Conservation (phyloP, 805 yeast species). For the Monosporozyma yasuniensis region DNA sequence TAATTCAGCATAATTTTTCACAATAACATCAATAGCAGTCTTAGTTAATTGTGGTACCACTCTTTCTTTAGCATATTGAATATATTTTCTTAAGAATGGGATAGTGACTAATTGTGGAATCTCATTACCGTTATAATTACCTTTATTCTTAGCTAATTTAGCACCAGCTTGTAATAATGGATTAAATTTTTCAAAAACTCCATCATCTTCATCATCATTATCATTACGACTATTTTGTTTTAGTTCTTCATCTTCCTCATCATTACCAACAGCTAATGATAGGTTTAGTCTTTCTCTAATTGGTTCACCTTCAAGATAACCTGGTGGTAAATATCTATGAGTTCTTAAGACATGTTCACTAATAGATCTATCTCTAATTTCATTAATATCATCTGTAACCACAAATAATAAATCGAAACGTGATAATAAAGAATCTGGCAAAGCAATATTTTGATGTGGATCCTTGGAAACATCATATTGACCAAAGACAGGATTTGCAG, state of each 20-base stretch:
- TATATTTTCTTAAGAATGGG: conserved; percentile 80
- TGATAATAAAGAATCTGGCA: conserved; percentile 91
- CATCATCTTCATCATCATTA: conserved; percentile 41
- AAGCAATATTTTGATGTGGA: conserved; percentile 92
- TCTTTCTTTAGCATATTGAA: conserved; percentile 89
- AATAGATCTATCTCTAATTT: conserved; percentile 71
- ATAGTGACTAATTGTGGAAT: conserved; percentile 53
- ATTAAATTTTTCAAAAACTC: conserved; percentile 75
- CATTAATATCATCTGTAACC: conserved; percentile 90
- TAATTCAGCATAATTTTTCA: conserved; percentile 66
- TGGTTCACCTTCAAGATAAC: conserved; percentile 88
- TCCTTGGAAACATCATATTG: conserved; percentile 93
- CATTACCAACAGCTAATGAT: conserved; percentile 75
- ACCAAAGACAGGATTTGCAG: conserved; percentile 96
- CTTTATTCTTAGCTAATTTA: conserved; percentile 32
- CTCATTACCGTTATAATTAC: conserved; percentile 29
- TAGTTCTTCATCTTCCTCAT: conserved; percentile 35
- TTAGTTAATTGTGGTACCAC: conserved; percentile 70
- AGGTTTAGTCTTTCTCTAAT: conserved; percentile 66
- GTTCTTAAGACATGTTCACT: conserved; percentile 92
- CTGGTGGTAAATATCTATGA: conserved; percentile 83
- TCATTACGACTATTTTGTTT: conserved; percentile 16
- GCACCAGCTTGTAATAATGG: conserved; percentile 79
- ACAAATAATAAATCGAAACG: conserved; percentile 94
- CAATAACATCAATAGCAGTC: conserved; percentile 72